These are phyloP conservation scores for Macrophomina pseudophaseolina DNA, from an alignment of 2,329 filamentous ascomycete species.

Conservation along the genomic window DNA sequence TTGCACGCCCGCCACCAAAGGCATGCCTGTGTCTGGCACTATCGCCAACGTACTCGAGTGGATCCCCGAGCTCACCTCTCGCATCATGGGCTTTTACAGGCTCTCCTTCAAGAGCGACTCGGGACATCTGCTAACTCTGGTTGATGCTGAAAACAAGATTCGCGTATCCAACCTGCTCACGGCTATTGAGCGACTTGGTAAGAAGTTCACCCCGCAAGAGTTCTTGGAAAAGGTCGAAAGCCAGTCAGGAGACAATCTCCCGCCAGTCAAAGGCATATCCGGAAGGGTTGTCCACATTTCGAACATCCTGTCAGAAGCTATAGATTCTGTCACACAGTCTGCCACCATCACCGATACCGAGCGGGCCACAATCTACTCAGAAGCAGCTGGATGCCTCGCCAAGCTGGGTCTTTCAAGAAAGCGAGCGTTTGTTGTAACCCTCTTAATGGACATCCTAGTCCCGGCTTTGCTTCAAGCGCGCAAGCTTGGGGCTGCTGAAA, in stretches of 20 bases:
- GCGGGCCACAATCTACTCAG: conserved; percentile 78
- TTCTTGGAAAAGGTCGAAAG: conserved; percentile 40
- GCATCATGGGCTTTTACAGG: conserved; percentile 23
- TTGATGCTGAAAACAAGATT: conserved; percentile 24
- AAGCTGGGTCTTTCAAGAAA: conserved; percentile 82
- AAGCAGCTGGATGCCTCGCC: conserved; percentile 85
- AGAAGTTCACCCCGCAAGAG: conserved; percentile 1
- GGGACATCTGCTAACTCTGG: conserved; percentile 15
- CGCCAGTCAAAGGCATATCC: conserved; percentile 31
- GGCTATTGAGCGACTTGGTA: conserved; percentile 11
- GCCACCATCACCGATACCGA: conserved; percentile 68
- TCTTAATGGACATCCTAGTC: conserved; percentile 82
- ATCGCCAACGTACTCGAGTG: conserved; percentile 11
- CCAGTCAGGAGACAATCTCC: conserved; percentile 45
- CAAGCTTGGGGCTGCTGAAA: conserved; percentile 92
- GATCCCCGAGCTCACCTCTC: conserved; percentile 20
- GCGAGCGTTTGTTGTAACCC: conserved; percentile 86
- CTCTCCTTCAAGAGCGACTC: conserved; percentile 25
- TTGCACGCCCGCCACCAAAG: conserved; percentile 18
- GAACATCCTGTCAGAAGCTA: conserved; percentile 69
- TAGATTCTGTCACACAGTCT: conserved; percentile 39
- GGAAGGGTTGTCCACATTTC: conserved; percentile 58
- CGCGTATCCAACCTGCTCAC: conserved; percentile 21
- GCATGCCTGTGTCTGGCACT: conserved; percentile 20
- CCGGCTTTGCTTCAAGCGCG: conserved; percentile 87